These are phyloP conservation scores for Helicocarpus griseus DNA, from an alignment of 2,329 filamentous ascomycete species.

Conservation along the genomic window DNA sequence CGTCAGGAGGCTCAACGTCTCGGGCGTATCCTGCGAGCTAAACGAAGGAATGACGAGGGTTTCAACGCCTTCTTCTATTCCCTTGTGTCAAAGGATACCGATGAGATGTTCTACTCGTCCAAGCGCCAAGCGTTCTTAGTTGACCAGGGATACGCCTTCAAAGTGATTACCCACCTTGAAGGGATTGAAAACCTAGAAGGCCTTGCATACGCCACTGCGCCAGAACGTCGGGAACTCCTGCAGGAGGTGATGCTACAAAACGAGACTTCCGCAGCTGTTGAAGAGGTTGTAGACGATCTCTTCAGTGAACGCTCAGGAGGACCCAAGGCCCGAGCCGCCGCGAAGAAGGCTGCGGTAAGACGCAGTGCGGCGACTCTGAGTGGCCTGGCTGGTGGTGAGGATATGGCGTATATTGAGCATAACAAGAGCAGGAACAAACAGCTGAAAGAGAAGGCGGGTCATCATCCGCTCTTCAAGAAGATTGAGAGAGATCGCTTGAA, in stretches of 20 bases:
- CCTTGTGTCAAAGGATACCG: conserved; percentile 90
- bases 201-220: conserved; percentile 67
- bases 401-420: conserved; percentile 93
- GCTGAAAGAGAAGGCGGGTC: conserved; percentile 52
- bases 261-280: conserved; percentile 61
- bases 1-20: conserved; percentile 92
- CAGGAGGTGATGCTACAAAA: conserved; percentile 84
- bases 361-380: conserved; percentile 77
- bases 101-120: conserved; percentile 96
- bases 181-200: conserved; percentile 78
- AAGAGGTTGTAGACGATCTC: conserved; percentile 59
- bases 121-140: conserved; percentile 96
- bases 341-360: conserved; percentile 52
- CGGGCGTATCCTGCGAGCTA: conserved; percentile 86
- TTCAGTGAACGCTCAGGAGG: conserved; percentile 49
- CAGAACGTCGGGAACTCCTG: conserved; percentile 75
- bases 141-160: conserved; percentile 97
- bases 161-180: conserved; percentile 91
- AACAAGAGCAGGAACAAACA: conserved; percentile 63
- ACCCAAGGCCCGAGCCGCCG: conserved; percentile 26
- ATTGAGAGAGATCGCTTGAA: conserved; percentile 53
- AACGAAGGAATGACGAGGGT: conserved; percentile 90
- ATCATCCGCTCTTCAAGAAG: conserved; percentile 57
- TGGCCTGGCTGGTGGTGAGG: conserved; percentile 80
- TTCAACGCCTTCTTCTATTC: conserved; percentile 99